Conservation (phyloP, 805 yeast genomes). For the Millerago galiae region DNA sequence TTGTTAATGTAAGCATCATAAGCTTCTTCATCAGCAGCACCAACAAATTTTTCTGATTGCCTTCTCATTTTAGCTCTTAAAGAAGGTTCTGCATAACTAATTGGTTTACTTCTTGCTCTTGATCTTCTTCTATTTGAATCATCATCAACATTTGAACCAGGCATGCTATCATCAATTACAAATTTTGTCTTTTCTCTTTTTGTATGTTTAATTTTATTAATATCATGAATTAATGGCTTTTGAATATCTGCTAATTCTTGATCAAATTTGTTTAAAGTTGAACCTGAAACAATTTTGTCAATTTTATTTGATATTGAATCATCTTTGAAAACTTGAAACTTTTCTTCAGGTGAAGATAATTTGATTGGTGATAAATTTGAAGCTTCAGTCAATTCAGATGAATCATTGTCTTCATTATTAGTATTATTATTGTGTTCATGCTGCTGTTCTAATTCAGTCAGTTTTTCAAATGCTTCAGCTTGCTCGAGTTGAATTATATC, state of each 20-base stretch:
- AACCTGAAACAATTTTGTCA: conserved; percentile 14
- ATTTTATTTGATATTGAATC: conserved; percentile 11
- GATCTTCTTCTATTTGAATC: conserved; percentile 28
- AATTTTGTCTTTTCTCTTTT: conserved; percentile 25
- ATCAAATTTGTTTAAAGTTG: conserved; percentile 3
- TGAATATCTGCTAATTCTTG: conserved; percentile 16
- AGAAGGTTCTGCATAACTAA: conserved; percentile 65
- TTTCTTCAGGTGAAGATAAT: conserved; percentile 13
- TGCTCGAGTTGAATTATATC: conserved; percentile 4
- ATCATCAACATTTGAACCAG: conserved; percentile 18
- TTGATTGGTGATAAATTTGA: conserved; percentile 20
- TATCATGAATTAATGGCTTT: conserved; percentile 17
- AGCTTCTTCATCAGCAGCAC: conserved; percentile 40
- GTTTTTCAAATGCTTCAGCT: conserved; percentile 7
- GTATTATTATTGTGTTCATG: neutral
- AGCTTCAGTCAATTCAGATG: conserved; percentile 13
- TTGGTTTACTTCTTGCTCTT: conserved; percentile 47
- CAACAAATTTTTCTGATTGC: conserved; percentile 50
- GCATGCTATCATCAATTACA: conserved; percentile 34
- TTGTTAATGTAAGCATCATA: conserved; percentile 4
- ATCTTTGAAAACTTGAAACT: conserved; percentile 19
- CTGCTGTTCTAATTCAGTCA: conserved; percentile 9
- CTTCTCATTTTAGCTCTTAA: conserved; percentile 65
- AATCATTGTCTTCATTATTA: neutral
- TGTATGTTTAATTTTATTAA: conserved; percentile 20